phyloP scores from a whole-genome alignment of 163 green algal species.

The Chloromonas sp. region DNA sequence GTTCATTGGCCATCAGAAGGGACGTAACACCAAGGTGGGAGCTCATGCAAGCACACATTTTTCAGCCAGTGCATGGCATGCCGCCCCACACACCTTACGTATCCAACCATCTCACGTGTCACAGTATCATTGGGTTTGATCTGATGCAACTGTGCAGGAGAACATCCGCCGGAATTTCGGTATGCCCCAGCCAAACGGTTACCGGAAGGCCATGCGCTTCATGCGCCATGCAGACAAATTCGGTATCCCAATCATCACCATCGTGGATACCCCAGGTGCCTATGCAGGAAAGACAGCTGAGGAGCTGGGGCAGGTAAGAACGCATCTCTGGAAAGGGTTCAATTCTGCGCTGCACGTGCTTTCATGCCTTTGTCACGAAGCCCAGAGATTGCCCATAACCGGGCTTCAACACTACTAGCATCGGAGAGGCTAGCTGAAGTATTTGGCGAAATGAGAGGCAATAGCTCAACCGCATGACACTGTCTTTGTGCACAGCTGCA shows the following conservation, averaged over 20 bases:
- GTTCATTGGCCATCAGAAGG: slow-evolving; percentile 97
- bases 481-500: too few relatives aligned
- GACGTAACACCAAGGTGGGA: slow-evolving; percentile 89
- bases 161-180: slow-evolving; percentile 97
- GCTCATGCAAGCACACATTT: neutral
- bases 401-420: neutral
- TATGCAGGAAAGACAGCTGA: slow-evolving; percentile 88
- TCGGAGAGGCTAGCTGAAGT: neutral
- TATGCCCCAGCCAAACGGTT: slow-evolving; percentile 92
- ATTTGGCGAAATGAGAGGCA: neutral
- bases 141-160: slow-evolving; percentile 49
- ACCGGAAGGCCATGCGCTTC: slow-evolving; percentile 93
- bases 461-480: neutral
- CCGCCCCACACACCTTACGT: neutral
- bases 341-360: too few relatives aligned
- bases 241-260: slow-evolving; percentile 92
- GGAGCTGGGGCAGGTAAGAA: slow-evolving; percentile 81
- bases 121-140: too few relatives aligned
- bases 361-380: too few relatives aligned
- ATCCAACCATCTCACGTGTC: too few relatives aligned
- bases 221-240: slow-evolving; percentile 94
- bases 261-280: slow-evolving; percentile 93
- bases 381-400: too few relatives aligned
- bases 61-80: neutral
- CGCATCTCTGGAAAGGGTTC: too few relatives aligned